These are phyloP conservation scores for Inonotus obliquus DNA, from an alignment of 1,284 basidiomycete species.

Conservation along the genomic window DNA sequence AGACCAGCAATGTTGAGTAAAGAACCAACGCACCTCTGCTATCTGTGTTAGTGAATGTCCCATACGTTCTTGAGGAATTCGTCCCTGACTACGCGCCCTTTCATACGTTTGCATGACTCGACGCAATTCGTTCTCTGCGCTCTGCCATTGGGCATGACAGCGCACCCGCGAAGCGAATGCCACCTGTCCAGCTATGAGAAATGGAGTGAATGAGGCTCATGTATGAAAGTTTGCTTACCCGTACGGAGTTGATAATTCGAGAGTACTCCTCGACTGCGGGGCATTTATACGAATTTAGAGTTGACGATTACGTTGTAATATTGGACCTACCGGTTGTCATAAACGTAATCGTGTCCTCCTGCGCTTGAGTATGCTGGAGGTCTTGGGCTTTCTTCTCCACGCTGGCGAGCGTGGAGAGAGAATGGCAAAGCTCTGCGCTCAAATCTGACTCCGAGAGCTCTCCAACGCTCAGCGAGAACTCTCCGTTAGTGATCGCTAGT, in stretches of 20 bases:
- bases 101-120: conserved; percentile 77
- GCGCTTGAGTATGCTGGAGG: conserved; percentile 64
- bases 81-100: conserved; percentile 70
- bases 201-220: background rate
- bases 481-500: conserved; percentile 58
- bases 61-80: conserved; percentile 60
- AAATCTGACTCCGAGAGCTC: conserved; percentile 74
- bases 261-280: conserved; percentile 83
- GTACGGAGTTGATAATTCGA: conserved; percentile 84
- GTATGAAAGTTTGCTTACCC: conserved; percentile 47
- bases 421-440: conserved; percentile 64
- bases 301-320: background rate
- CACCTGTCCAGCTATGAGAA: conserved; percentile 40
- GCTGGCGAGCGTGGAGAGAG: conserved; percentile 65
- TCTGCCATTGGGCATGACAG: conserved; percentile 77
- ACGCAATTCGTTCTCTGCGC: conserved; percentile 69
- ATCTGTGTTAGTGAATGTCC: conserved; percentile 70
- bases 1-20: conserved; percentile 6
- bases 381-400: conserved; percentile 72
- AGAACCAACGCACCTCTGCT: conserved; percentile 57
- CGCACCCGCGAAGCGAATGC: conserved; percentile 86
- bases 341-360: conserved; percentile 73
- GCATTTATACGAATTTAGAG: background rate
- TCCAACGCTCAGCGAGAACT: conserved; percentile 65
- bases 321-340: conserved; percentile 59